A percentile compares a stretch with the other conserved stretches of the same genome.
Conservation (phyloP, 2,329 filamentous ascomycete species). For the Aspergillus bombycis region DNA sequence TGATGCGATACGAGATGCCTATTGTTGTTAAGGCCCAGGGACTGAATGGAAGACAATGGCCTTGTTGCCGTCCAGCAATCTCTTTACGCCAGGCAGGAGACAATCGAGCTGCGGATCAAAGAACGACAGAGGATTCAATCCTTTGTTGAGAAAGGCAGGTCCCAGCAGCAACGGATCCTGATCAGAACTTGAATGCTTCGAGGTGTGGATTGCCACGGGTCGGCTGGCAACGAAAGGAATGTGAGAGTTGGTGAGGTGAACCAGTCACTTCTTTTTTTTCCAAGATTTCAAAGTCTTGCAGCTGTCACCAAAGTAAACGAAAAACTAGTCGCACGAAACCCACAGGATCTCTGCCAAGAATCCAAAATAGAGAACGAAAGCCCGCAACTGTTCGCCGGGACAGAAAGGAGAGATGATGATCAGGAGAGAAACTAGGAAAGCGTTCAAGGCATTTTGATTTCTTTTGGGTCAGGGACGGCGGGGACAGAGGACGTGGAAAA, state of each 20-base stretch:
- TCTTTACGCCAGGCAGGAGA: background rate
- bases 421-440: background rate
- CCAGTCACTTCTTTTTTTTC: conserved; percentile 23
- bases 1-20: background rate
- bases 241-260: conserved; percentile 23
- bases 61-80: background rate
- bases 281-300: background rate
- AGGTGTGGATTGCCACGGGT: conserved; percentile 11
- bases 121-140: background rate
- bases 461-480: background rate
- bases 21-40: background rate
- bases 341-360: conserved; percentile 13
- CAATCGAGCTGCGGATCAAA: background rate
- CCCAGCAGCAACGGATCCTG: background rate
- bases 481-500: background rate
- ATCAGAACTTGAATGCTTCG: conserved; percentile 2
- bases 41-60: conserved; percentile 8
- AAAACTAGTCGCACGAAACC: background rate
- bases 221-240: conserved; percentile 36
- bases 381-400: background rate
- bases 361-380: background rate
- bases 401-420: background rate
- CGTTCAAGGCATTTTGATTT: background rate
- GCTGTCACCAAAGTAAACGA: conserved; percentile 4
- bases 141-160: background rate